phyloP scores from a whole-genome alignment of 2,329 filamentous ascomycete genomes.

The Phaeoacremonium minimum region DNA sequence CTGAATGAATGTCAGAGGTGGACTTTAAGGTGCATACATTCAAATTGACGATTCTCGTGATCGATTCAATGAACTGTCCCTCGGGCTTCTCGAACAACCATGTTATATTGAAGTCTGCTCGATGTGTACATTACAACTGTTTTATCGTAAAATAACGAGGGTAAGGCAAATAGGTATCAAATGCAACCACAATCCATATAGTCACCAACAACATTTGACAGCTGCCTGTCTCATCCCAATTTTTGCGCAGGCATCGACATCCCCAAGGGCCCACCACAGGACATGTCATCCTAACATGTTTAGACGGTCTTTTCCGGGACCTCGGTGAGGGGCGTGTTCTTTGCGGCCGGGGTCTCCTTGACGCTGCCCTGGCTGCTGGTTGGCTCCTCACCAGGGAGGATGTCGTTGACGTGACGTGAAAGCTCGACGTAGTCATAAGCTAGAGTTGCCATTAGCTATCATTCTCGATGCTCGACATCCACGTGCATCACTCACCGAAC shows the following conservation, averaged over 20 bases:
- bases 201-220: too few species aligned
- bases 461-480: too few species aligned
- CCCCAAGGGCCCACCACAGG: too few species aligned
- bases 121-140: background rate
- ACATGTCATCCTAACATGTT: too few species aligned
- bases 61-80: too few species aligned
- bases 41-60: too few species aligned
- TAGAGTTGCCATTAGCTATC: too few species aligned
- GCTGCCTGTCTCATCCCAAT: too few species aligned
- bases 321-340: background rate
- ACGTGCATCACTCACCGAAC: constrained; percentile 50
- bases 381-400: constrained; percentile 7
- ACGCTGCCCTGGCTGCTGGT: constrained; percentile 14
- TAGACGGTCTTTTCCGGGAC: constrained; percentile 5
- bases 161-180: background rate
- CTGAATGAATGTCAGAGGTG: too few species aligned
- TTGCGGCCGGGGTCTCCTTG: constrained; percentile 6
- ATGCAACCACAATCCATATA: too few species aligned
- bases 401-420: constrained; percentile 54
- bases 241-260: too few species aligned
- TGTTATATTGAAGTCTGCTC: background rate
- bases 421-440: constrained; percentile 77
- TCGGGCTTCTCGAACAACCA: background rate
- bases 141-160: background rate
- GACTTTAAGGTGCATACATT: too few species aligned